Evolutionary conservation across 768 basidiomycete species (phyloP), one percentile per base, ranked within the genome.

Genomic region (Butyriboletus loyo): DNA sequence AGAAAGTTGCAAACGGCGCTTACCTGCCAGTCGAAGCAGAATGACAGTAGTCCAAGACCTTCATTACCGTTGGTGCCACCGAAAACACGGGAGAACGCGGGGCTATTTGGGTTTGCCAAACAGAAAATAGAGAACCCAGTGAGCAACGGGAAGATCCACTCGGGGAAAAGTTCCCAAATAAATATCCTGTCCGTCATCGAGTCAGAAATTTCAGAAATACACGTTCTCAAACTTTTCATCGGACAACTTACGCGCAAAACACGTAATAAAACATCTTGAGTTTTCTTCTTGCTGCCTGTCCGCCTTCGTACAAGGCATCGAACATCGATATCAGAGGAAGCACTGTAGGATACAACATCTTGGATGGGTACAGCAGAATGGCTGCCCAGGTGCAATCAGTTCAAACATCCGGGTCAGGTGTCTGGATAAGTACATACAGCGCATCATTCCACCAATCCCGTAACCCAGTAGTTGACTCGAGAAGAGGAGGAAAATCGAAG

Each of bases 31-130:
- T 87, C 86, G 41, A 87, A 77, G n/a, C 81, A 80, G 37, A 87
- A 52, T 31, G 78, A 80, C 36, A 82, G 50, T 19, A 87, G 59
- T 0, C 86, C 85, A 36, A 87, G 71, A 0, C 85, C 86, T 64
- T 88, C 85, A 58, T 87, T 88, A 27, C 77, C 84, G 32, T 80
- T 74, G 3, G 79, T 70, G 6, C 87, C 87, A 27, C 87, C 87
- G 53, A 88, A 87, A 0, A 88, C 58, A 27, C 73, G 68, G 6
- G 78, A 73, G 43, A 66, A 56, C 2, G 55, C 22, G 14, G 62
- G 34, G n/a, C 36, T 60, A 14, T 55, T 59, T 38, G 74, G 65
- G 4, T 77, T 80, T 3, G 84, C 76, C 37, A 87, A 70, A 56
- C 86, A 87, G 63, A 85, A 75, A 30, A 86, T 72, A 15, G 79